These are phyloP conservation scores for Ophiostoma fasciatum DNA, from an alignment of 2,329 filamentous ascomycete genomes.

Conservation along the genomic window DNA sequence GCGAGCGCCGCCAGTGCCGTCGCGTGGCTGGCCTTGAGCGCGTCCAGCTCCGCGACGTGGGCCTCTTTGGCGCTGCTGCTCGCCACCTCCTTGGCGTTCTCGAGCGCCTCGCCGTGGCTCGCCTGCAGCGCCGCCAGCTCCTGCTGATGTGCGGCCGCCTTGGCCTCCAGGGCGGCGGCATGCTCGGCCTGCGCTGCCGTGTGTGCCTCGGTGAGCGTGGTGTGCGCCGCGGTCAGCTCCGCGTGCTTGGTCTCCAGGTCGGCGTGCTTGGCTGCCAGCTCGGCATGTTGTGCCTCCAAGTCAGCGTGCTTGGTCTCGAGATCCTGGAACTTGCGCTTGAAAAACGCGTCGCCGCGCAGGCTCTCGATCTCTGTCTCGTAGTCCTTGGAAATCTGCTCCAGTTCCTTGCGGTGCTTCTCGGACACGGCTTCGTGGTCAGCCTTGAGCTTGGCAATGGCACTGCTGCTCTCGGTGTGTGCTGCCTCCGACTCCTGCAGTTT, in stretches of 20 bases:
- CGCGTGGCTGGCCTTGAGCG: conserved; percentile 38
- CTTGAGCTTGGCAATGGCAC: conserved; percentile 34
- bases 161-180: conserved; percentile 31
- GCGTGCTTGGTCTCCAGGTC: not conserved
- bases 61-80: conserved; percentile 34
- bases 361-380: conserved; percentile 52
- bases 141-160: conserved; percentile 37
- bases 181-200: conserved; percentile 25
- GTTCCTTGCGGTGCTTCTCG: conserved; percentile 39
- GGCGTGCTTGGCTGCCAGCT: not conserved
- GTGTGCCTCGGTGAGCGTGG: conserved; percentile 16
- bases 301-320: conserved; percentile 43
- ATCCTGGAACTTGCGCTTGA: conserved; percentile 48
- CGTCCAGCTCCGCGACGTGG: conserved; percentile 34
- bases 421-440: conserved; percentile 26
- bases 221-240: no score
- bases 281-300: no score
- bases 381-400: conserved; percentile 43
- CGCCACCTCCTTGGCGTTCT: conserved; percentile 37
- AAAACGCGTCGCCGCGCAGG: conserved; percentile 46
- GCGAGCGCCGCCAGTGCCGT: conserved; percentile 27
- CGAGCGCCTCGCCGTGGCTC: conserved; percentile 43
- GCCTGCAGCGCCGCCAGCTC: conserved; percentile 39
- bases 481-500: conserved; percentile 32
- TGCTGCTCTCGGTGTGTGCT: conserved; percentile 29